Conservation (phyloP, 2,329 filamentous ascomycete genomes). For the Achaetomium macrosporum region DNA sequence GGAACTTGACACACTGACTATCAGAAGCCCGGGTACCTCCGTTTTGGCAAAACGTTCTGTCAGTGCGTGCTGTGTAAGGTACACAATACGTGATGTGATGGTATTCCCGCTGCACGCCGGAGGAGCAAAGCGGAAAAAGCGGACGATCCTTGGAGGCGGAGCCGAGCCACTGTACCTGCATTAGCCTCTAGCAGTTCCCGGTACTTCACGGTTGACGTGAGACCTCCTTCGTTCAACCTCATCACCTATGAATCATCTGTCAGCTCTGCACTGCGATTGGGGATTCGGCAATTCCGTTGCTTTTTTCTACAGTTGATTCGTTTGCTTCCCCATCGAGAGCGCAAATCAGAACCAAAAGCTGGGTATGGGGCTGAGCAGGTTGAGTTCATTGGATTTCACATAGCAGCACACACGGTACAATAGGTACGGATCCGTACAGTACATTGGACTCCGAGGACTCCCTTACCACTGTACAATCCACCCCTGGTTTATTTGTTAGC, state of each 20-base stretch:
- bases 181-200: slow-evolving; percentile 13
- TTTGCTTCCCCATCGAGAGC: neutral
- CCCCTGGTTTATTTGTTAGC: too few species aligned
- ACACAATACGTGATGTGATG: neutral
- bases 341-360: neutral
- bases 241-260: too few species aligned
- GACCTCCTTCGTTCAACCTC: neutral
- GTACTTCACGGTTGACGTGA: neutral
- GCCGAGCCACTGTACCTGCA: slow-evolving; percentile 20
- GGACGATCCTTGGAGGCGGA: slow-evolving; percentile 15
- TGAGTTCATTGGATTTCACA: neutral
- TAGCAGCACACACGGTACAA: neutral
- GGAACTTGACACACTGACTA: too few species aligned
- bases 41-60: too few species aligned
- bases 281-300: neutral
- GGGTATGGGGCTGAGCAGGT: neutral
- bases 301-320: neutral
- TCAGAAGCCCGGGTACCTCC: too few species aligned
- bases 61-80: too few species aligned
- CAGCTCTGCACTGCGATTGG: neutral
- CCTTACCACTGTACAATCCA: too few species aligned
- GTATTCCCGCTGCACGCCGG: neutral
- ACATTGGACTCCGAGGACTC: too few species aligned
- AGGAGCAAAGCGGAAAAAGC: too few species aligned
- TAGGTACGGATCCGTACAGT: too few species aligned